Evolutionary conservation across 495 filamentous ascomycete species (phyloP), one percentile per base, ranked within the genome.

Genomic region (Lasiosphaeria miniovina): DNA sequence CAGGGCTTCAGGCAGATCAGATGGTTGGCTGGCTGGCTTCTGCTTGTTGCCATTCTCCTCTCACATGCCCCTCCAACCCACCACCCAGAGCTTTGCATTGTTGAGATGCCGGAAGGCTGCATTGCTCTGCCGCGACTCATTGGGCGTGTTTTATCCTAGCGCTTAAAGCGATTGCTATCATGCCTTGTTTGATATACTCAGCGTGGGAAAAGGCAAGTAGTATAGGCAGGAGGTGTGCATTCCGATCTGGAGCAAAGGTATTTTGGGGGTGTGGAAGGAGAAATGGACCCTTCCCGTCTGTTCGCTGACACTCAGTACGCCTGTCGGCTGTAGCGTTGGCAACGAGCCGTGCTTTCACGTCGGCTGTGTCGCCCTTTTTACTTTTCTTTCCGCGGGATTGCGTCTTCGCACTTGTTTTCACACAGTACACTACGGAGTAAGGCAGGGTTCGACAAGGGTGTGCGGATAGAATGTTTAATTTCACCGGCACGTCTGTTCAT

Each of bases 91-190:
- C 49, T 10, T 32, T 51, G 24, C 49, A 51, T 6, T 11, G 32
- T 24, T 5, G 12, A 32, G 32, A 51, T 3, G 43, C 41, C 55
- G 38, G 55, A 36, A 10, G 11, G 40, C 35, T 49, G 55, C 55
- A 49, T 57, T 46, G 15, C 58, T 61, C 56, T 68, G 67, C 60
- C 64, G 61, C 51, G 56, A 48, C 50, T 50, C 55, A 58, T 65
- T 53, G 54, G 49, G 11, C 15, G 17, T 51, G 9, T 10, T 7
- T 9, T 6, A 12, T 11, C 49, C n/a, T 14, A 35, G 49, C 49
- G 49, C 49, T 51, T 51, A 51, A 51, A 51, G 12, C 4, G 12
- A 4, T 9, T 3, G 49, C 49, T 31, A 51, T 51, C 32, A 51
- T 51, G 49, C 49, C 17, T 51, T 51, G 15, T 51, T 6, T 24